Base-by-base conservation (phyloP, 345 rosid species). In the Eucalyptus pauciflora region DNA sequence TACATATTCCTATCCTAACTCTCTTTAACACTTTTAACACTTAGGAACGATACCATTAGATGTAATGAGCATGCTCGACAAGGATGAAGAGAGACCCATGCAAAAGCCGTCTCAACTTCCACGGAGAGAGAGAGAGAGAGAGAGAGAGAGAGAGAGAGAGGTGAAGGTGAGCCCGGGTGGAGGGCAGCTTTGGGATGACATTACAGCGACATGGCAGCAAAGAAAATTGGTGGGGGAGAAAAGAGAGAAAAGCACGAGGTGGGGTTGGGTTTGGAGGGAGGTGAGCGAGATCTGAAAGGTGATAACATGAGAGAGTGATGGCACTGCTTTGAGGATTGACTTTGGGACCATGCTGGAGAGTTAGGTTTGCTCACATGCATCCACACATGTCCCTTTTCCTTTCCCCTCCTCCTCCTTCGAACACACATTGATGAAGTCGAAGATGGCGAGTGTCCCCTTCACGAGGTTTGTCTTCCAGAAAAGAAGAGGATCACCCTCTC, bases 311-410 rank as follows among this genome's bases (percentile, higher is more conserved):
- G 86, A 60, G 33, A 33, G 83, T 31, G 85, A 46, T n/a, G 76
- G n/a, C 33, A 25, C 67, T 51, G 52, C 51, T 27, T 13, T 41
- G 89, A 86, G 86, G 89, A 80, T 91, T 90, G 94, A 90, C 89
- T 88, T 90, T 8, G 10, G 87, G 50, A 76, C 3, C 52, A 56
- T 46, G 37, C 7, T 41, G 48, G 54, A 64, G 45, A 25, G 93
- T 88, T 92, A 89, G 94, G 95, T 91, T 13, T 79, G 91, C 37
- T 94, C 95, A 95, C 96, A 95, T 95, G 96, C 92, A 76, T 62
- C 67, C 86, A 24, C 51, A 41, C 49, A 89, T 18, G 46, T 54
- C 83, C 71, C 43, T 48, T n/a, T 51, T 49, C 62, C 62, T 41
- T 48, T 45, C 20, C 86, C 86, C 81, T 60, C 13, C 45, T 16